These are phyloP conservation scores for Huntiella decipiens DNA, from an alignment of 2,329 filamentous ascomycete species.

Conservation along the genomic window DNA sequence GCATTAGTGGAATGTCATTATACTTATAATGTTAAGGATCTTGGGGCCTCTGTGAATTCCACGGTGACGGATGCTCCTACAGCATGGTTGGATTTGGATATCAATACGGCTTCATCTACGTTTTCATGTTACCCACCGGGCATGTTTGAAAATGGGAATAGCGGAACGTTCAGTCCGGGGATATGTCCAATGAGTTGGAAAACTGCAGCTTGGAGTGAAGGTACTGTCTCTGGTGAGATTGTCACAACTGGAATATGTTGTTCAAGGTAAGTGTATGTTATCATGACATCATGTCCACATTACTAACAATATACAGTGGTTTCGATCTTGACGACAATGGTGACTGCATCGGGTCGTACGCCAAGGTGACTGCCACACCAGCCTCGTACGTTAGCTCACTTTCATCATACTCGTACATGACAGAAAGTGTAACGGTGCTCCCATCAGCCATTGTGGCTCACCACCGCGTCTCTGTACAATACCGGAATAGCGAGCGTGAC, in stretches of 20 bases:
- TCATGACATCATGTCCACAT: not conserved
- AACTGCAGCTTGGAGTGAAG: constrained; percentile 19
- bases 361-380: constrained; percentile 20
- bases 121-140: constrained; percentile 23
- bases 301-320: constrained; percentile 15
- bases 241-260: constrained; percentile 24
- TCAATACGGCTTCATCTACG: constrained; percentile 19
- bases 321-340: constrained; percentile 18
- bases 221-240: constrained; percentile 14
- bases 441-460: constrained; percentile 21
- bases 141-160: constrained; percentile 21
- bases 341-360: constrained; percentile 19
- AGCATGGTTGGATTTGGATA: constrained; percentile 22
- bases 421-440: constrained; percentile 17
- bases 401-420: constrained; percentile 15
- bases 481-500: constrained; percentile 20
- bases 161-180: constrained; percentile 23
- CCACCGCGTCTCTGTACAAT: constrained; percentile 21
- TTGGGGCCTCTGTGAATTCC: constrained; percentile 13
- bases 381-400: constrained; percentile 19
- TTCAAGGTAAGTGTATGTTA: constrained; percentile 20
- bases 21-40: constrained; percentile 18
- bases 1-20: constrained; percentile 19
- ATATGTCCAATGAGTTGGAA: constrained; percentile 24
- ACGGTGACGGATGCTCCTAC: constrained; percentile 9